Base-by-base conservation (phyloP, 2,329 filamentous ascomycete genomes). In the Seiridium cupressi region DNA sequence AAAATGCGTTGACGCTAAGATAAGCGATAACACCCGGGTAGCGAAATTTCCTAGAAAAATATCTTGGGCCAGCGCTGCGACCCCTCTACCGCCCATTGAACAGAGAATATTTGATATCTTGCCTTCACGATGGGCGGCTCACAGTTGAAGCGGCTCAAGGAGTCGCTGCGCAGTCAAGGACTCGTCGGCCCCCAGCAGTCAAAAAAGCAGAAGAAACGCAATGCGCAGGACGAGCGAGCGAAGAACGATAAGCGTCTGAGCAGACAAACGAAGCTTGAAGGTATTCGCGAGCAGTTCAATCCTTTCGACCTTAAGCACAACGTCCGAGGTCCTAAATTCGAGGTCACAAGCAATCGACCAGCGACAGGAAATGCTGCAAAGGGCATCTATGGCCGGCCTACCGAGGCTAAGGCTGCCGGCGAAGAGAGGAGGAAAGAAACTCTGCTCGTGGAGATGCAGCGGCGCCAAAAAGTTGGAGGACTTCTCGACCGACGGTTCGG, bases 241-340 rank as follows among this genome's bases (percentile, higher is more conserved):
- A 86, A 84, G 63, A 79, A 77, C 67, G 89, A 94, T 69, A 91
- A 92, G 75, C 88, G 91, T 62, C 83, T 92, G 34, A 87, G 92
- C 73, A 87, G 90, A 71, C 86, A 89, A 70, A 89, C 87, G 59
- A 91, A 93, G 13, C 82, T 99, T 63, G 88, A 91, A 68, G 87
- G 86, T 60, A 97, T 99, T 73, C 90, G 95, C 71, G 93, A 98
- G 70, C 90, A 93, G 67, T 98, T 98, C 84, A 99, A 99, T 74
- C 95, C 95, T 0, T 99, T 99, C 76, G 95, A 99, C 72, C 86
- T 97, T 73, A 96, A 96, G 76, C 87, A 90, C 61, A 87, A 89
- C 46, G 82, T 88, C 1, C 84, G 89, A 61, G 90, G 89, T 0
- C 88, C 88, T 60, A 98, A 98, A 70, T 96, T 96, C 65, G 88